Base-by-base conservation (phyloP, 2,329 filamentous ascomycete species). In the Phoma sp. region DNA sequence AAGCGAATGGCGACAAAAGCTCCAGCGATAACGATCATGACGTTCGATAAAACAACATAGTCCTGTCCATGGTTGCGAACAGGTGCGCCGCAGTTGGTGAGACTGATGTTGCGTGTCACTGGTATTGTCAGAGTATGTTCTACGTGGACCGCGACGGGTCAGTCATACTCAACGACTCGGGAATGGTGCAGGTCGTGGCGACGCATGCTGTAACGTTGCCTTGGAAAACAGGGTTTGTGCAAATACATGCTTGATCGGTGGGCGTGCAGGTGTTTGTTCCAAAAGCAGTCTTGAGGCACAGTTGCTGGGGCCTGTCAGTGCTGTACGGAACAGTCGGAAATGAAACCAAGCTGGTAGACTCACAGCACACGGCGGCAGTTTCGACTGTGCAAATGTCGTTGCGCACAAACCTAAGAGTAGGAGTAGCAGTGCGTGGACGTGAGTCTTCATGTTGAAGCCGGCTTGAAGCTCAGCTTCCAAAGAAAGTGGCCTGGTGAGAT, bases 61-160 rank as follows among this genome's bases (percentile, higher is more conserved):
- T 66, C 36, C 6, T 63, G 62, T 7, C 70, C 72, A 36, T 69
- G 70, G 52, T 78, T 67, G n/a, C 77, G 71, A 19, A 77, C 53
- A 1, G 77, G 75, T 12, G 68, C 71, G 17, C 70, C 70, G 48
- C 79, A 81, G 22, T 65, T 68, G 12, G 74, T 72, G 13, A 67
- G 58, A 1, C 77, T 79, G 52, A 74, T 67, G 57, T 80, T 79
- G 57, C 78, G 76, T 4, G 74, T 76, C 13, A 68, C 75, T 77
- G 27, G 27, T 5, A 17, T 8, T 12, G 45, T 49, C 35, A 55
- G 45, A 24, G n/a, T 15, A n/a, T 7, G n/a, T 7, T 27, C 33
- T 22, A 25, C 21, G 17, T 15, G 9, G 4, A 6, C 25, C 4
- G 8, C 29, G 33, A 22, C 33, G 1, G 37, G 19, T 32, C 3